Percentiles rank a stretch among this genome's conserved stretches.
These are phyloP conservation scores for Lasiosphaeria hispida DNA, from an alignment of 495 filamentous ascomycete species.

Conservation along the genomic window DNA sequence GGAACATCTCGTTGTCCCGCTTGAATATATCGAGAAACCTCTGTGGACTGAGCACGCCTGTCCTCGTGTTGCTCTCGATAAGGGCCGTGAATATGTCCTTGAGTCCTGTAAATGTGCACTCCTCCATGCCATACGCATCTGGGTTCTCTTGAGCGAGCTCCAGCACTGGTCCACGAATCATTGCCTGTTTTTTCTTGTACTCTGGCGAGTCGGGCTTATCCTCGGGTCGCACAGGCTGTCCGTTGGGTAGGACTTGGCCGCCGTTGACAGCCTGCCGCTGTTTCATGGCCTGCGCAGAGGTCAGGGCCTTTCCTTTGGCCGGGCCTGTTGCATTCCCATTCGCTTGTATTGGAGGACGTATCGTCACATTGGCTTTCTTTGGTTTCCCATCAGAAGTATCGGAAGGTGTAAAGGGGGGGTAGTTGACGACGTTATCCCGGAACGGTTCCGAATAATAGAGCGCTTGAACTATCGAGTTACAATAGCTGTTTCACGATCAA, in stretches of 20 bases:
- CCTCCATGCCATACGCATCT: slow-evolving; percentile 83
- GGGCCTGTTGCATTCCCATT: slow-evolving; percentile 49
- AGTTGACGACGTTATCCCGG: slow-evolving; percentile 91
- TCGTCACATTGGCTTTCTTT: slow-evolving; percentile 48
- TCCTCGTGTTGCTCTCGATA: slow-evolving; percentile 74
- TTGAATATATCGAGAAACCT: slow-evolving; percentile 92
- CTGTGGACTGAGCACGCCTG: slow-evolving; percentile 88
- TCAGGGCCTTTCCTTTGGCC: slow-evolving; percentile 41
- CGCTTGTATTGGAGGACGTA: slow-evolving; percentile 42
- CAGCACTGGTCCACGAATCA: slow-evolving; percentile 81
- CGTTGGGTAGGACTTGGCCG: slow-evolving; percentile 34
- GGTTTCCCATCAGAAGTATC: slow-evolving; percentile 44
- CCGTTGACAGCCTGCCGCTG: slow-evolving; percentile 43
- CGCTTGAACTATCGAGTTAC: slow-evolving; percentile 96
- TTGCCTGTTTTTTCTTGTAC: slow-evolving; percentile 92
- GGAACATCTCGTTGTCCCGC: slow-evolving; percentile 95
- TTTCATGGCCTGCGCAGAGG: slow-evolving; percentile 42
- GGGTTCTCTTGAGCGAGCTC: slow-evolving; percentile 76
- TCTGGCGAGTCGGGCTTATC: slow-evolving; percentile 87
- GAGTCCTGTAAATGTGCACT: slow-evolving; percentile 88
- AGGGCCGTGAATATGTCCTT: slow-evolving; percentile 96
- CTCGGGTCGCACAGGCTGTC: slow-evolving; percentile 45
- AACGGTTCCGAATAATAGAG: slow-evolving; percentile 94
- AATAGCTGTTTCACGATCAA: slow-evolving; percentile 64
- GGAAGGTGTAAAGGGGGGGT: slow-evolving; percentile 59